phyloP scores from a whole-genome alignment of 352 stramenopile species.

The Aphanomyces euteiches region DNA sequence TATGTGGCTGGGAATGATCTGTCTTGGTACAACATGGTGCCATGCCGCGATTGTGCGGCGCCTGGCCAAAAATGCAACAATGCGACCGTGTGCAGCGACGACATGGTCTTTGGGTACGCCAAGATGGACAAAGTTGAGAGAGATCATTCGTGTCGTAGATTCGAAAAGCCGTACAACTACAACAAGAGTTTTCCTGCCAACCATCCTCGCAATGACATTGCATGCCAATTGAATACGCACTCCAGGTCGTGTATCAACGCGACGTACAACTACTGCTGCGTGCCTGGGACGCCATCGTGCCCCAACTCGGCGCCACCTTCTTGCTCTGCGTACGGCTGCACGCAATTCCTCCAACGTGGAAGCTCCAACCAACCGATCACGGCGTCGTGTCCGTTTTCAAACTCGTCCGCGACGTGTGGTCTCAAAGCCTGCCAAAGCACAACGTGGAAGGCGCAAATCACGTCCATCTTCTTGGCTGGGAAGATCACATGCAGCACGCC shows the following conservation, averaged over 20 bases:
- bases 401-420: slow-evolving; percentile 3
- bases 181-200: too few relatives aligned
- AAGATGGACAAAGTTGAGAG: too few relatives aligned
- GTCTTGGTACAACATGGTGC: background rate
- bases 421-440: background rate
- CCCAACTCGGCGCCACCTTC: background rate
- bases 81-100: slow-evolving; percentile 4
- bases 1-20: background rate
- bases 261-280: slow-evolving; percentile 10
- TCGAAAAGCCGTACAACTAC: too few relatives aligned
- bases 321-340: background rate
- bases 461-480: slow-evolving; percentile 11
- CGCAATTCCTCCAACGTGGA: slow-evolving; percentile 8
- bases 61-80: slow-evolving; percentile 14
- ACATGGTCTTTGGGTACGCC: background rate
- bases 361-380: too few relatives aligned
- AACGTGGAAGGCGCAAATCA: slow-evolving; percentile 5
- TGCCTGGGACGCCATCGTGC: slow-evolving; percentile 3
- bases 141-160: too few relatives aligned
- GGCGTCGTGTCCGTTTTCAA: background rate
- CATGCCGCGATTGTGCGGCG: background rate
- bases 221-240: slow-evolving; percentile 4
- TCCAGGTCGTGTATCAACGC: slow-evolving; percentile 15
- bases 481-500: background rate
- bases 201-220: too few relatives aligned